Conservation (phyloP, 2,329 filamentous ascomycete genomes). For the Daldinia sp. region DNA sequence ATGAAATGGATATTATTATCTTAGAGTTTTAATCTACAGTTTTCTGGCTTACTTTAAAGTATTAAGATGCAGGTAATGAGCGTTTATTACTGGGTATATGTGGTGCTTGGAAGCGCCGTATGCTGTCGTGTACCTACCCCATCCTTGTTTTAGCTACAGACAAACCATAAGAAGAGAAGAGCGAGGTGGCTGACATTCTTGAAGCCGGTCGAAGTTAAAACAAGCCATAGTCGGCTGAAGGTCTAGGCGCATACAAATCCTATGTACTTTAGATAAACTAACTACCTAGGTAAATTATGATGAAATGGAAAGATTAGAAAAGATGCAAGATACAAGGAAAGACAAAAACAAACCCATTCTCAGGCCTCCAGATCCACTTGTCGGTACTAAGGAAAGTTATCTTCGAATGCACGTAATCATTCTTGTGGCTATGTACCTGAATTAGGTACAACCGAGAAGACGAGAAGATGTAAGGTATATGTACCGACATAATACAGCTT, state of each 20-base stretch:
- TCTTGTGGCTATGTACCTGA: background rate
- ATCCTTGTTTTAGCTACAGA: constrained; percentile 39
- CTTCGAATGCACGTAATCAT: background rate
- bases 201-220: constrained; percentile 19
- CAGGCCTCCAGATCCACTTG: background rate
- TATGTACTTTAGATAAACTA: background rate
- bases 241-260: background rate
- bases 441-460: no score
- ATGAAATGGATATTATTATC: background rate
- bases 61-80: background rate
- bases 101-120: constrained; percentile 12
- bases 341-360: background rate
- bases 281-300: background rate
- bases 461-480: no score
- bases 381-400: background rate
- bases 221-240: background rate
- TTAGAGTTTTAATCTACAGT: constrained; percentile 11
- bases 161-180: constrained; percentile 9
- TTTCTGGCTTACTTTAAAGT: background rate
- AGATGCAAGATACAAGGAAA: background rate
- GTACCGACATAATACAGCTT: background rate
- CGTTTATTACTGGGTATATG: constrained; percentile 10
- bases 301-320: background rate
- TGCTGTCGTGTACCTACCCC: constrained; percentile 29
- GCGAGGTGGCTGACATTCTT: constrained; percentile 19